Evolutionary conservation across 2,329 filamentous ascomycete genomes (phyloP), one percentile per base, ranked within the genome.

Genomic region (Juglanconis juglandina): DNA sequence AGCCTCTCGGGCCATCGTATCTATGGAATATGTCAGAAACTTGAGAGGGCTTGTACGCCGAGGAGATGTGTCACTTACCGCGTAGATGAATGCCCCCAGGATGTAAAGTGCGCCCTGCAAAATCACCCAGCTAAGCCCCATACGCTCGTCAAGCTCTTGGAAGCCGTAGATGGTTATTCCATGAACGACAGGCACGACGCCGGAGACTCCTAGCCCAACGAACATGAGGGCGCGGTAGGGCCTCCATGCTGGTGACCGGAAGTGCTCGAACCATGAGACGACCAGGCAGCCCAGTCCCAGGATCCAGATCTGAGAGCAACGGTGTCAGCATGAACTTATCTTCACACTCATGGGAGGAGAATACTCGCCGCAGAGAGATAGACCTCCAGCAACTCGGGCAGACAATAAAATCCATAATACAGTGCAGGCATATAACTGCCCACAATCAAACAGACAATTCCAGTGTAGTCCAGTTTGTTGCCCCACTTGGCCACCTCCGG

Each of bases 391-490:
- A 94, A 72, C 7, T 72, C 68, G 3, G 86, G 84, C 64, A 87
- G 77, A 69, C 88, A 92, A 68, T 85, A 91, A 72, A 96, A 92
- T 3, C 89, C 92, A 73, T 96, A 96, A 73, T 91, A 95, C 61
- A 99, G 75, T 53, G 90, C 89, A 2, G 95, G 93, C 50, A 98
- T 85, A 70, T 94, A 96, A 71, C 89, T 94, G 6, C 95, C 95
- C 66, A 94, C 90, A 61, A 98, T 98, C 66, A 99, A 78, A 53
- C 88, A 85, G 35, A 98, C 91, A 67, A 99, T 99, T 6, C 95
- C 95, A 5, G 94, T 85, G 72, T 99, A 98, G 72, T 99, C 95
- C 59, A 98, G 78, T 73, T 96, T 91, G 72, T 98, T 98, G 10
- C 93, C 93, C 79, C 92, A 90, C 63, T 85, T 87, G 2, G 89